Base-by-base conservation (phyloP, 2,329 filamentous ascomycete species). In the Helotiales sp. region DNA sequence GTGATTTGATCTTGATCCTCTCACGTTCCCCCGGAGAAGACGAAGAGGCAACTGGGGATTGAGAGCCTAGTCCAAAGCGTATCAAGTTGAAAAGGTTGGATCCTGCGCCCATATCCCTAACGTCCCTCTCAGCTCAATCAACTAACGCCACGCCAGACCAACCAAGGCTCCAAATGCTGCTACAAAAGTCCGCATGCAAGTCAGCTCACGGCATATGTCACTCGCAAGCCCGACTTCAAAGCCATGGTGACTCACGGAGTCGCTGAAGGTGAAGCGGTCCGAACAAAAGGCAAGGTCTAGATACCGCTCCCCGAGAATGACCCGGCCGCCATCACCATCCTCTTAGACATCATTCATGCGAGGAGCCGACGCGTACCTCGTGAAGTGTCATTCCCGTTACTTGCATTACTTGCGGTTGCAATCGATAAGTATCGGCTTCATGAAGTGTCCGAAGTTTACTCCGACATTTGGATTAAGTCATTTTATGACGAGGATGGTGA, bases 271-370 rank as follows among this genome's bases (percentile, higher is more conserved):
- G 37, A 67, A 1, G 60, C 63, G n/a, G 62, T 74, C 10, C 54
- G 43, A 13, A 45, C 34, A 13, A 32, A 32, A 10, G 68, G 69
- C 4, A 43, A 7, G 15, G 55, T 64, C 22, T 72, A 77, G 63
- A 69, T 77, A 37, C 20, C 37, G 5, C 54, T 64, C 5, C 61
- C 61, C 34, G 45, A 79, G 52, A 69, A 78, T 52, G 40, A 64
- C 15, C 28, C 34, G 2, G 17, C 47, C 10, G 40, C 57, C 6
- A 74, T 80, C 63, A 59, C 67, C 0, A 65, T 77, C 2, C 47
- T 79, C 20, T 72, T 79, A 63, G 70, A 71, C 17, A 73, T 80
- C 11, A 75, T 75, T 3, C 77, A 79, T 60, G 40, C 26, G 3
- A n/a, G 61, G 2, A 40, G 61, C 13, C 26, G 52, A 32, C 52